A percentile compares a stretch with the other conserved stretches of the same genome.
Conservation (phyloP, 495 filamentous ascomycete genomes). For the Bathelium albidoporum region DNA sequence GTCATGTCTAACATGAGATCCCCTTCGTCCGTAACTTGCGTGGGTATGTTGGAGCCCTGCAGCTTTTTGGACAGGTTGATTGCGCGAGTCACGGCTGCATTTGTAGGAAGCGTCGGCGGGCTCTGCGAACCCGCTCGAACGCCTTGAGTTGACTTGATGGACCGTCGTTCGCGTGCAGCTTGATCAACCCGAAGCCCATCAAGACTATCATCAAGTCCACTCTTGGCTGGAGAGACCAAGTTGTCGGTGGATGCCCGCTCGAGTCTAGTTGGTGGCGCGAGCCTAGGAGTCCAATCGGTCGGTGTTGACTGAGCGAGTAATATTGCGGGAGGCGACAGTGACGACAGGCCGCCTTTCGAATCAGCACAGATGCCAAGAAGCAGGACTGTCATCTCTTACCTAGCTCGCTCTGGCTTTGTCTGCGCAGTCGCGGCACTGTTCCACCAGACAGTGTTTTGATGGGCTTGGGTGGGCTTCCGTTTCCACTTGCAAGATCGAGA, state of each 20-base stretch:
- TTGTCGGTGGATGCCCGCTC: conserved; percentile 16
- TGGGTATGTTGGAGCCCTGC: conserved; percentile 80
- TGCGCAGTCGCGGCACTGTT: not conserved
- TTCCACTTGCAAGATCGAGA: conserved; percentile 53
- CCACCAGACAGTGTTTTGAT: not conserved
- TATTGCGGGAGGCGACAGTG: not conserved
- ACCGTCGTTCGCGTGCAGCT: not conserved
- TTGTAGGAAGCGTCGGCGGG: conserved; percentile 62
- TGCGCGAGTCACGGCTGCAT: conserved; percentile 74
- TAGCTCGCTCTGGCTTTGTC: conserved; percentile 33
- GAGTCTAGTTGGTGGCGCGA: conserved; percentile 9
- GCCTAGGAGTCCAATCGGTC: not conserved
- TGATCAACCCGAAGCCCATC: not conserved
- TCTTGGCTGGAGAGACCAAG: not conserved
- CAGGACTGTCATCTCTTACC: conserved; percentile 27
- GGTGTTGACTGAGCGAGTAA: not conserved
- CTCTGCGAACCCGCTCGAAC: conserved; percentile 46
- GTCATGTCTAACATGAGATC: conserved; percentile 99
- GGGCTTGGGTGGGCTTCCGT: not conserved
- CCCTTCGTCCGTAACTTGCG: conserved; percentile 81
- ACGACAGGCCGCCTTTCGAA: conserved; percentile 2
- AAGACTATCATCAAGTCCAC: not conserved
- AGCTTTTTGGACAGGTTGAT: conserved; percentile 79
- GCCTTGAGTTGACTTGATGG: not conserved
- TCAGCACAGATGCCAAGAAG: not conserved